Base-by-base conservation (phyloP, 495 filamentous ascomycete species). In the Annulohypoxylon nitens region DNA sequence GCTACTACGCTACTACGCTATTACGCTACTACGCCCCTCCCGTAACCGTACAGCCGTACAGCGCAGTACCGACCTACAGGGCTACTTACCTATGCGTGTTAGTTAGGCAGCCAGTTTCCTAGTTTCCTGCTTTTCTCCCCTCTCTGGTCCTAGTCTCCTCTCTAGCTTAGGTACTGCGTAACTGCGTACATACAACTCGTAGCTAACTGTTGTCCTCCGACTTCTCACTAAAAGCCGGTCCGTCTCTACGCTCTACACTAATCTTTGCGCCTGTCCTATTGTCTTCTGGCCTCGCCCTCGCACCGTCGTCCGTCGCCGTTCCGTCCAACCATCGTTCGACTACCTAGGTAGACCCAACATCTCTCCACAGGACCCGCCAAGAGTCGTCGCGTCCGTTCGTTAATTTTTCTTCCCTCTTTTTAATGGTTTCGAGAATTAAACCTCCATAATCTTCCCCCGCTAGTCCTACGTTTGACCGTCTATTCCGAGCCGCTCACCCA, bases 381-480 rank as follows among this genome's bases (percentile, higher is more conserved):
- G 58, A 75, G 72, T 71, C 53, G 72, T 68, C 64, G 72, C 72
- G 72, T 75, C 26, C 67, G 53, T 63, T 75, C 67, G 54, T 75
- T 75, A 68, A 71, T 75, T 71, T 70, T 75, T 70, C 51, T 59
- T 54, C 43, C 18, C 26, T 67, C 59, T 59, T 74, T 67, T 71
- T 71, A 64, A 75, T 61, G 64, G 36, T 66, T 59, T 75, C 64
- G 62, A 61, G 60, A 71, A 65, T 64, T 70, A 63, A 63, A 37
- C 72, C 66, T 64, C 72, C 67, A 71, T 71, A 67, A 67, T 63
- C 63, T 63, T 47, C 57, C 61, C 61, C 65, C 71, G 55, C 72
- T 57, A 57, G 72, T 75, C 67, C 72, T 71, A 75, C 72, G 72
- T 76, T 73, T 73, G 66, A 70, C 74, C 58, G 65, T 73, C 54